phyloP scores from a whole-genome alignment of 73 alveolate species.

The Paramecium bursaria region DNA sequence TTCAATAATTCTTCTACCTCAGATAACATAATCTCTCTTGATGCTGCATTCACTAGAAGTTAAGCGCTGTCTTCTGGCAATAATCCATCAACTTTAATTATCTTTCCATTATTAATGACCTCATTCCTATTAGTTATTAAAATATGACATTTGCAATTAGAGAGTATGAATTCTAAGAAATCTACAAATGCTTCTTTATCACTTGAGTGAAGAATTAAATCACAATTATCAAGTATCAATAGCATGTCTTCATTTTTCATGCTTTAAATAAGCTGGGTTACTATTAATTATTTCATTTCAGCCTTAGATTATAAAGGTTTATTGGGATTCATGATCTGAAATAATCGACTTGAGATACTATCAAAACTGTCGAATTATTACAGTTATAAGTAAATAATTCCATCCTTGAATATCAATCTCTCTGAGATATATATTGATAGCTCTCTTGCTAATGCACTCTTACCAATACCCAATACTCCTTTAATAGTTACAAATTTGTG shows the following conservation, averaged over 20 bases:
- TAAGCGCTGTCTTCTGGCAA: constrained; percentile 46
- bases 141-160: constrained; percentile 24
- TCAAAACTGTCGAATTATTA: constrained; percentile 62
- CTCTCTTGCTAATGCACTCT: constrained; percentile 65
- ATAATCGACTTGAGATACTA: constrained; percentile 47
- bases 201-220: constrained; percentile 16
- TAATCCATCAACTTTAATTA: constrained; percentile 36
- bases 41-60: background rate
- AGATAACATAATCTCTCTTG: constrained; percentile 5
- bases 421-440: constrained; percentile 70
- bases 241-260: constrained; percentile 18
- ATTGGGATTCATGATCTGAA: constrained; percentile 28
- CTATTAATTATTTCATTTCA: constrained; percentile 54
- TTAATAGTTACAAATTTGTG: constrained; percentile 61
- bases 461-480: constrained; percentile 78
- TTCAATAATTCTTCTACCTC: constrained; percentile 46
- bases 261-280: constrained; percentile 2
- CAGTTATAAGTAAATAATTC: constrained; percentile 60
- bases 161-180: constrained; percentile 9
- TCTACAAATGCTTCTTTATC: constrained; percentile 52
- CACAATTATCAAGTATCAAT: constrained; percentile 38
- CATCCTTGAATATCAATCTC: constrained; percentile 68
- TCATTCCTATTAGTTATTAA: constrained; percentile 45
- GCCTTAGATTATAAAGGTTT: constrained; percentile 8
- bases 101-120: background rate